Evolutionary conservation across 2,329 filamentous ascomycete genomes (phyloP), one percentile per base, ranked within the genome.

Genomic region (Fusarium marasasianum): DNA sequence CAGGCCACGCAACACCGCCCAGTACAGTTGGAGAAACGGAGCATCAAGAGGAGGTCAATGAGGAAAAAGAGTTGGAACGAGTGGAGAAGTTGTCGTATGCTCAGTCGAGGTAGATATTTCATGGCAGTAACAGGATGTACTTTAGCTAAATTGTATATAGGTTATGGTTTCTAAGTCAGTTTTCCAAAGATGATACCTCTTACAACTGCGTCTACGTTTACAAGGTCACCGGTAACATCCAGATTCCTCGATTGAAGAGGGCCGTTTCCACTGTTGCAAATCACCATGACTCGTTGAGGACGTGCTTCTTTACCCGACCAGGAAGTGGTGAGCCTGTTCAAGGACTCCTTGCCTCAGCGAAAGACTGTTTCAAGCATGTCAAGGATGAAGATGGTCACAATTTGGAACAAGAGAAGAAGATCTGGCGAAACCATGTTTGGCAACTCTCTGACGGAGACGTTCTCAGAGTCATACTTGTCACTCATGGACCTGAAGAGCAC

Each of bases 111-210:
- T 62, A 62, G 59, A 62, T 24, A 5, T 38, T 6, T 14, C 33
- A 38, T 3, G 18, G 33, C 15, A 29, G 31, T 17, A 7, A 37
- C 12, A 8, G 5, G 17, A 22, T 29, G 26, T 44, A 29, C 20
- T 33, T 45, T 62, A 56, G 50, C 59, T 62, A 62, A 62, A 54
- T 41, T 38, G 24, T 62, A 40, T 45, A 62, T 56, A 62, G 59
- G 37, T 26, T 62, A 56, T 62, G 59, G 59, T 56, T 62, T 18
- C 7, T 62, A 62, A 56, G 59, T 29, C 50, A 62, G 6, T 56
- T 62, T 17, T 62, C 59, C 12, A 45, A 62, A 56, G 50, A 62
- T 20, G n/a, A 24, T 3, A 56, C 59, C 2, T 62, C 59, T 0
- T 62, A 62, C 20, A 62, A 62, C 38, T 56, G 59, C 18, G 59